A percentile compares a stretch with the other conserved stretches of the same genome.
phyloP scores from a whole-genome alignment of 768 basidiomycete genomes.

The Leccinum subtestaceum region DNA sequence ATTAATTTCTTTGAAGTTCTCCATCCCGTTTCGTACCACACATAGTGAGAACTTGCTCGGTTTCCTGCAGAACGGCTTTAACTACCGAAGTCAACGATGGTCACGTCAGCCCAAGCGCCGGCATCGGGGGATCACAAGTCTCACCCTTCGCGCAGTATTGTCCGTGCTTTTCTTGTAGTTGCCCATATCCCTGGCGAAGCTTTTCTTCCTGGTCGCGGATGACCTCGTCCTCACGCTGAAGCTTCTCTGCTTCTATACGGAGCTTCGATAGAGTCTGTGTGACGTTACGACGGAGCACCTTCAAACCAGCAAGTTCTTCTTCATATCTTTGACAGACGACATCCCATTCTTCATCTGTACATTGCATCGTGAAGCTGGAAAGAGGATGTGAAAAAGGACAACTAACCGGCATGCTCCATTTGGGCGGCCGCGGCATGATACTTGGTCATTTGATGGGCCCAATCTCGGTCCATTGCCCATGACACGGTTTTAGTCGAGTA shows the following conservation, averaged over 20 bases:
- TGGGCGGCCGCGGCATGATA: conserved; percentile 40
- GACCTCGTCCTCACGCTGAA: conserved; percentile 40
- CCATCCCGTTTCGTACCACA: conserved; percentile 45
- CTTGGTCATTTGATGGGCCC: conserved; percentile 54
- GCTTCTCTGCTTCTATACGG: conserved; percentile 38
- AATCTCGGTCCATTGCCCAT: conserved; percentile 70
- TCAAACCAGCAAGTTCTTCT: conserved; percentile 61
- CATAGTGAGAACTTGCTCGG: conserved; percentile 41
- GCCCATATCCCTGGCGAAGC: conserved; percentile 37
- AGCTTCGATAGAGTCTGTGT: conserved; percentile 38
- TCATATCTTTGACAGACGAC: conserved; percentile 54
- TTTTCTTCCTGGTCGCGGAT: conserved; percentile 42
- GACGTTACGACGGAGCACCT: conserved; percentile 54
- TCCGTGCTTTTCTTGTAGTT: conserved; percentile 40
- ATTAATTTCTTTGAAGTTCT: conserved; percentile 11
- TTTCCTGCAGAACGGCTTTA: conserved; percentile 42
- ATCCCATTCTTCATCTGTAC: conserved; percentile 57
- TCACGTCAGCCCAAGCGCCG: conserved; percentile 6
- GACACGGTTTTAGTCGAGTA: conserved; percentile 66
- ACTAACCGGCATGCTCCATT: conserved; percentile 40
- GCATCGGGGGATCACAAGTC: neutral
- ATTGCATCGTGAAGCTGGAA: conserved; percentile 1
- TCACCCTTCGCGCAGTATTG: conserved; percentile 43
- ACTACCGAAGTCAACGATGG: conserved; percentile 27
- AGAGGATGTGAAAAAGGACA: neutral